Conservation (phyloP, 2,329 filamentous ascomycete species). For the Botryosphaeria agaves region DNA sequence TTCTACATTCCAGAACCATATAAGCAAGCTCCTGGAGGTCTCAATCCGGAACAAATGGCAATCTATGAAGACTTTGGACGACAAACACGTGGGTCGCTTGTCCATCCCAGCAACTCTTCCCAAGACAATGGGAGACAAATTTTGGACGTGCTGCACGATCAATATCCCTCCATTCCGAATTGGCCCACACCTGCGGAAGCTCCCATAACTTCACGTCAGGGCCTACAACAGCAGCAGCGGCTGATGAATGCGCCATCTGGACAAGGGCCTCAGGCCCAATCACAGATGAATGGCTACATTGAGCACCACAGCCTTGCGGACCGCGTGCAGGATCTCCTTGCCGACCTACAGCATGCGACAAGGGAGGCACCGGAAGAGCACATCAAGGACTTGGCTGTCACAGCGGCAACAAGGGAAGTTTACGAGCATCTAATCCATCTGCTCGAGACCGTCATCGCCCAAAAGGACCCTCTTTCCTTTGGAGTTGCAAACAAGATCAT, state of each 20-base stretch:
- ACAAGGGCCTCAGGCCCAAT: conserved; percentile 20
- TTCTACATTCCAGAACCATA: conserved; percentile 89
- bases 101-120: conserved; percentile 36
- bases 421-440: conserved; percentile 38
- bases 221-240: conserved; percentile 31
- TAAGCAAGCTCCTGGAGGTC: conserved; percentile 62
- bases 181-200: conserved; percentile 45
- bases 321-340: conserved; percentile 34
- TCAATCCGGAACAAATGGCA: conserved; percentile 83
- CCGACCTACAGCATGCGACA: conserved; percentile 37
- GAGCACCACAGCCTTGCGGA: conserved; percentile 36
- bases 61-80: conserved; percentile 95
- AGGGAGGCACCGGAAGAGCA: conserved; percentile 40
- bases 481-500: conserved; percentile 31
- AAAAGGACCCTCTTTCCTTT: conserved; percentile 38
- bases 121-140: conserved; percentile 43
- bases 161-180: conserved; percentile 40
- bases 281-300: conserved; percentile 43
- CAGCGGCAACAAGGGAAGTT: conserved; percentile 36
- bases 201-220: conserved; percentile 41
- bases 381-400: conserved; percentile 37
- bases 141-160: conserved; percentile 44
- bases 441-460: conserved; percentile 32
- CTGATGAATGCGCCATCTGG: conserved; percentile 17
- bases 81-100: conserved; percentile 51